Base-by-base conservation (phyloP, 2,329 filamentous ascomycete species). In the Coniochaeta prunicola region DNA sequence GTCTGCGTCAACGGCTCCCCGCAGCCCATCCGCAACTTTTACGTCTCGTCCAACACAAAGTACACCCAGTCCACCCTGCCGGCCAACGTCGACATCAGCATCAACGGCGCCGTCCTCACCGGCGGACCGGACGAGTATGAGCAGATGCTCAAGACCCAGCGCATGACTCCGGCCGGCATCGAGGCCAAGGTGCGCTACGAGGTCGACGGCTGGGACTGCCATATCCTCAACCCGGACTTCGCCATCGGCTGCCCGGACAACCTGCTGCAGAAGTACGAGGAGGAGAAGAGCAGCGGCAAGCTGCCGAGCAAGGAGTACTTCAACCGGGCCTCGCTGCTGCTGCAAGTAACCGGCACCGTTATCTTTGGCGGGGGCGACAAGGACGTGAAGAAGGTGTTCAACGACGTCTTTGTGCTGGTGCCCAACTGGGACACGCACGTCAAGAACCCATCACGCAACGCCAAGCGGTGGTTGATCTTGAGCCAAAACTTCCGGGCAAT, bases 381-480 rank as follows among this genome's bases (percentile, higher is more conserved):
- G 31, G 82, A 83, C 15, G 81, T 81, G 15, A 81, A 84, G 70
- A 84, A 85, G 64, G 85, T 84, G 36, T 96, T 96, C 71, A 88
- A 85, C 67, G 92, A 96, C 71, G 87, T 82, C 0, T 88, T 96
- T 69, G 82, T 96, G 26, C 77, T 96, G 58, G 89, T 93, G 38
- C 91, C 92, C 8, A 90, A 91, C 73, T 81, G 85, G 82, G 82
- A 86, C 63, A 73, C 78, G 0, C 76, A 80, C 64, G 76, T 74
- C 4, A 74, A 75, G 58, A 84, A 83, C 62, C 79, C 82, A 36
- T 71, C 79, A 2, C 79, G 80, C 60, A 78, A 78, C 1, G 66
- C 78, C 57, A 82, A 80, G 68, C 77, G 79, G 64, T 90, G 86
- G 80, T 73, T 91, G 59, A 83, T 91, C 64, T 80, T 86, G 68